Conservation (phyloP, 2,329 filamentous ascomycete genomes). For the Fusarium metavorans region DNA sequence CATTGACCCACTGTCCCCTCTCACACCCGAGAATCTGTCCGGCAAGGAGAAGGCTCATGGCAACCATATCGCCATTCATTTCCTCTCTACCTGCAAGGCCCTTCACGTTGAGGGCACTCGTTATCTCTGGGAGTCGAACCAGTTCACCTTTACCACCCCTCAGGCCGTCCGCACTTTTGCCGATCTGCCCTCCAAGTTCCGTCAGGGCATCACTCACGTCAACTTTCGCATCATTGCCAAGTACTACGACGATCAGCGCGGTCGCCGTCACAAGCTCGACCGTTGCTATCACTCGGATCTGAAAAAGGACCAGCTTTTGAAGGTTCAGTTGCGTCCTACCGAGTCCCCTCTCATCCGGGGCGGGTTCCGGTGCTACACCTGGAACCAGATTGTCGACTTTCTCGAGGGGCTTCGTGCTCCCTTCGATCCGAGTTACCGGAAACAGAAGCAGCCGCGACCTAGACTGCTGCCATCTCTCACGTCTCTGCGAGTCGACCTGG, state of each 20-base stretch:
- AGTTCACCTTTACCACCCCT: conserved; percentile 66
- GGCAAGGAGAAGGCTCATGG: conserved; percentile 56
- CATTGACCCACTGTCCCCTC: conserved; percentile 64
- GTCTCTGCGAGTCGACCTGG: conserved; percentile 64
- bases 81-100: conserved; percentile 64
- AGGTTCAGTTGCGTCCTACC: conserved; percentile 56
- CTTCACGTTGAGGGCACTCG: conserved; percentile 62
- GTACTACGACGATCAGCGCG: conserved; percentile 65
- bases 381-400: conserved; percentile 66
- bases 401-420: conserved; percentile 64
- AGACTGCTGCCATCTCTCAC: conserved; percentile 61
- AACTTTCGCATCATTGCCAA: conserved; percentile 66
- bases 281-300: conserved; percentile 58
- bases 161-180: conserved; percentile 62
- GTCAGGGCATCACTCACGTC: conserved; percentile 58
- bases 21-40: conserved; percentile 58
- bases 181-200: conserved; percentile 57
- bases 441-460: conserved; percentile 50
- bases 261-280: conserved; percentile 55
- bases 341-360: conserved; percentile 61
- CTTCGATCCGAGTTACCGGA: conserved; percentile 56
- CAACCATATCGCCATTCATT: conserved; percentile 65
- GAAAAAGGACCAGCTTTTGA: conserved; percentile 56
- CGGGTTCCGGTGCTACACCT: conserved; percentile 67
- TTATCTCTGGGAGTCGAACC: conserved; percentile 64